These are phyloP conservation scores for Byssoonygena ceratinophila DNA, from an alignment of 2,329 filamentous ascomycete genomes.

Conservation along the genomic window DNA sequence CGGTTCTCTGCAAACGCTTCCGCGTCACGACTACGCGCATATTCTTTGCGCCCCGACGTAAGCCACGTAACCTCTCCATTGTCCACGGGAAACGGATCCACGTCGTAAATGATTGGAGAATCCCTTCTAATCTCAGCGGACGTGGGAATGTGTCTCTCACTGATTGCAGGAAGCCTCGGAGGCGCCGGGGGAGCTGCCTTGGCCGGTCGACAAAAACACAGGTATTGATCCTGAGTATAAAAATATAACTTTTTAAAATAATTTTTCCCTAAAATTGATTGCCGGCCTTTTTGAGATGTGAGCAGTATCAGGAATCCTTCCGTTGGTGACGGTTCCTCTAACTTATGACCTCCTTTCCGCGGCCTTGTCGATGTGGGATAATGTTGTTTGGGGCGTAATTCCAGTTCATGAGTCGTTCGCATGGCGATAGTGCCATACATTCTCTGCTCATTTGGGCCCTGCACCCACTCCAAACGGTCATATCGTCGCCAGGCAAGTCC, in stretches of 20 bases:
- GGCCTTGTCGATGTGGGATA: slow-evolving; percentile 46
- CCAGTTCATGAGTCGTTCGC: slow-evolving; percentile 55
- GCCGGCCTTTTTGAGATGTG: slow-evolving; percentile 52
- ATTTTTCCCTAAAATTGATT: slow-evolving; percentile 49
- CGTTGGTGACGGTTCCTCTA: slow-evolving; percentile 51
- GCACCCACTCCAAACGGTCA: slow-evolving; percentile 58
- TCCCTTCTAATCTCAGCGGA: slow-evolving; percentile 45
- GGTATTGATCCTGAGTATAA: slow-evolving; percentile 51
- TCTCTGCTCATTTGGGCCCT: slow-evolving; percentile 53
- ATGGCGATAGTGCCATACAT: slow-evolving; percentile 62
- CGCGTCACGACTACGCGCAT: slow-evolving; percentile 43
- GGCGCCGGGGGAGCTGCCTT: slow-evolving; percentile 50
- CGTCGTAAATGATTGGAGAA: slow-evolving; percentile 51
- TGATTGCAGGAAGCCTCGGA: slow-evolving; percentile 41
- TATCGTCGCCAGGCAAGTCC: slow-evolving; percentile 60
- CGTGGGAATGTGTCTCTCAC: slow-evolving; percentile 41
- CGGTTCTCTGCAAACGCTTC: slow-evolving; percentile 50
- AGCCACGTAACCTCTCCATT: slow-evolving; percentile 49
- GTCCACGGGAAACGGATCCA: slow-evolving; percentile 51
- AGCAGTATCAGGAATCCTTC: slow-evolving; percentile 57
- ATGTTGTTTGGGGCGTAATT: slow-evolving; percentile 54
- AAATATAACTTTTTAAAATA: slow-evolving; percentile 59
- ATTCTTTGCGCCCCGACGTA: slow-evolving; percentile 33
- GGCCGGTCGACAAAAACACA: slow-evolving; percentile 52
- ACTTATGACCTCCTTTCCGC: slow-evolving; percentile 29